Percentiles rank a stretch among this genome's conserved stretches.
Conservation (phyloP, 169 alveolate species). For the Babesia sp. region DNA sequence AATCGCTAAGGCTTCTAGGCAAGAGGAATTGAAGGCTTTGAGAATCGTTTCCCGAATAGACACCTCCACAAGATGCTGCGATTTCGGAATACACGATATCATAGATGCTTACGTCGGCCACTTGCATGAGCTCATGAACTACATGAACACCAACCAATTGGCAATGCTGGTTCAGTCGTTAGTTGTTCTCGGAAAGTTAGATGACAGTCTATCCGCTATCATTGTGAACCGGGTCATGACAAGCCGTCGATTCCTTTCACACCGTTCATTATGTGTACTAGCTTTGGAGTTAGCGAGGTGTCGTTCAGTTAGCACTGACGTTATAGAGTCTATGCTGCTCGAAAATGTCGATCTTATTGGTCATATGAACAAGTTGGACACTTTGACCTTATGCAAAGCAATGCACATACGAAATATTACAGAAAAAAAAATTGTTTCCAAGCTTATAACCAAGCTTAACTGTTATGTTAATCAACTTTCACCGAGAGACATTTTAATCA, state of each 20-base stretch:
- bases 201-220: conserved; percentile 7
- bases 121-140: conserved; percentile 17
- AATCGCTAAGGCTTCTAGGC: conserved; percentile 12
- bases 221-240: conserved; percentile 15
- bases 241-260: background rate
- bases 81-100: conserved; percentile 19
- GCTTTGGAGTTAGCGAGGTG: conserved; percentile 23
- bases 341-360: conserved; percentile 10
- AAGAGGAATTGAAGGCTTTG: background rate
- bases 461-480: background rate
- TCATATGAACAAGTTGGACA: conserved; percentile 25
- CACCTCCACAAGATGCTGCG: background rate
- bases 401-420: conserved; percentile 2
- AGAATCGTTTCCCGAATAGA: background rate
- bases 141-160: conserved; percentile 43
- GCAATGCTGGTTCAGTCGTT: conserved; percentile 45
- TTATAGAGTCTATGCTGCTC: conserved; percentile 10
- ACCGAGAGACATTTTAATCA: conserved; percentile 25
- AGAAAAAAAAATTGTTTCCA: conserved; percentile 10
- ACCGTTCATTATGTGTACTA: conserved; percentile 24
- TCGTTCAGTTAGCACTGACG: conserved; percentile 19
- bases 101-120: conserved; percentile 18
- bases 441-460: conserved; percentile 3
- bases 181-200: conserved; percentile 2
- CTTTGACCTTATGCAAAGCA: conserved; percentile 4